phyloP scores from a whole-genome alignment of 805 yeast species.

The Myxozyma lipomycoides region DNA sequence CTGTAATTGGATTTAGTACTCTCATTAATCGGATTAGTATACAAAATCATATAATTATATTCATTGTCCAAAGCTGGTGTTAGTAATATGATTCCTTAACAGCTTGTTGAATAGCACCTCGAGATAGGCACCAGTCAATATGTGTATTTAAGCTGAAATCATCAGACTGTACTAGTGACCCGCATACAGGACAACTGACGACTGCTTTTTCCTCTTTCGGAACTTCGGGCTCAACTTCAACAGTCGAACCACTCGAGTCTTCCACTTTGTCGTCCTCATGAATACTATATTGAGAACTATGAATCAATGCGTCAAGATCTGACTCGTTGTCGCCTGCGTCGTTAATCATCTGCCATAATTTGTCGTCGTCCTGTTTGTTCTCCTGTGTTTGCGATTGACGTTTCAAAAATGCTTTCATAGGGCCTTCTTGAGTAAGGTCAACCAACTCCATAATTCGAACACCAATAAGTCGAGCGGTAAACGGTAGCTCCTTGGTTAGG shows the following conservation, averaged over 20 bases:
- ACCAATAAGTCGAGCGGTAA: constrained; percentile 30
- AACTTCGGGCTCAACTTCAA: no score
- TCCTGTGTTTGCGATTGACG: constrained; percentile 5
- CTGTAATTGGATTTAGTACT: no score
- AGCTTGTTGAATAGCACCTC: constrained; percentile 27
- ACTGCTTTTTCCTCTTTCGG: background rate
- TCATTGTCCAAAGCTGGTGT: no score
- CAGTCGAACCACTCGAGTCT: background rate
- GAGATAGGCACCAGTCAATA: constrained; percentile 30
- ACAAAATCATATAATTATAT: no score
- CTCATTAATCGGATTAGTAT: no score
- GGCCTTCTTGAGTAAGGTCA: constrained; percentile 20
- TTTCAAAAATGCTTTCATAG: constrained; percentile 14
- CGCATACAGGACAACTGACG: constrained; percentile 25
- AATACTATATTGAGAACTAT: constrained; percentile 6
- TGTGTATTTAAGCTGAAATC: constrained; percentile 23
- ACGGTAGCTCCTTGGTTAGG: constrained; percentile 29
- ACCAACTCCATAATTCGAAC: constrained; percentile 26
- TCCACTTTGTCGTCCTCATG: background rate
- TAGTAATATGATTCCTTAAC: constrained; percentile 15
- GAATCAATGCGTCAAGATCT: constrained; percentile 8
- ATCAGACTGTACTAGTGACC: constrained; percentile 13
- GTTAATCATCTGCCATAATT: background rate
- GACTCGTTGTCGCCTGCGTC: constrained; percentile 1
- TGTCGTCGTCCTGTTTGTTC: background rate